A percentile compares a stretch with the other conserved stretches of the same genome.
phyloP scores from a whole-genome alignment of 2,329 filamentous ascomycete species.

The Plectosphaerella sp. region DNA sequence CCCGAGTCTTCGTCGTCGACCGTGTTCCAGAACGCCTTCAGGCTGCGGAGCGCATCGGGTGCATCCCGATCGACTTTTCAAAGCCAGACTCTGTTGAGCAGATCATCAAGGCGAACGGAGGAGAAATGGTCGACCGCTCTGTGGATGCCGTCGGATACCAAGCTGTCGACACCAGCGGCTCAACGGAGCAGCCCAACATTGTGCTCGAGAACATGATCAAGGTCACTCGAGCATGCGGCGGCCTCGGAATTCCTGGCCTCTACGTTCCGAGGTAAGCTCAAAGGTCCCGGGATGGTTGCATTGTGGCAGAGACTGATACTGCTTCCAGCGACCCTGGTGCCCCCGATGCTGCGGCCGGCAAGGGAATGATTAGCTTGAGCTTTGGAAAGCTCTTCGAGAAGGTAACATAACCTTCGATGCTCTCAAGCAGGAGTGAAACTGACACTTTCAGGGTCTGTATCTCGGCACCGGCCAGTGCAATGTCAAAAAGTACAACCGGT shows the following conservation, averaged over 20 bases:
- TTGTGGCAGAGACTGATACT: constrained; percentile 9
- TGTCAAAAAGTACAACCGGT: constrained; percentile 64
- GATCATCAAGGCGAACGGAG: constrained; percentile 54
- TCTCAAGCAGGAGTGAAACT: no score
- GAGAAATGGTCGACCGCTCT: constrained; percentile 55
- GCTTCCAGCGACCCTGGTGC: constrained; percentile 54
- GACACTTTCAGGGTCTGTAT: constrained; percentile 42
- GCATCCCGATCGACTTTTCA: constrained; percentile 56
- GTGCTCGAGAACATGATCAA: constrained; percentile 61
- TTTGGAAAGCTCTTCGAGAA: constrained; percentile 69
- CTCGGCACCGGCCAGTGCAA: constrained; percentile 63
- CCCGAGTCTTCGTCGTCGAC: constrained; percentile 59
- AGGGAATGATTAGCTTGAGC: constrained; percentile 59
- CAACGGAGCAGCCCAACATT: constrained; percentile 57
- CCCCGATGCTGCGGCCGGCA: constrained; percentile 54
- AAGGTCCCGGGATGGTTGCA: neutral
- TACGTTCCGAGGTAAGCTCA: constrained; percentile 29
- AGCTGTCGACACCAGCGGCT: constrained; percentile 49
- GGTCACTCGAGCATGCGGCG: constrained; percentile 57
- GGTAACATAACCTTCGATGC: constrained; percentile 24
- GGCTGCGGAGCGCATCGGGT: constrained; percentile 58
- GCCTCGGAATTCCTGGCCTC: constrained; percentile 56
- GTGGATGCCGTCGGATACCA: constrained; percentile 62
- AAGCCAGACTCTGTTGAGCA: constrained; percentile 55
- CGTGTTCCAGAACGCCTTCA: constrained; percentile 55